phyloP scores from a whole-genome alignment of 805 yeast genomes.

The Saccharomycopsis selenospora region DNA sequence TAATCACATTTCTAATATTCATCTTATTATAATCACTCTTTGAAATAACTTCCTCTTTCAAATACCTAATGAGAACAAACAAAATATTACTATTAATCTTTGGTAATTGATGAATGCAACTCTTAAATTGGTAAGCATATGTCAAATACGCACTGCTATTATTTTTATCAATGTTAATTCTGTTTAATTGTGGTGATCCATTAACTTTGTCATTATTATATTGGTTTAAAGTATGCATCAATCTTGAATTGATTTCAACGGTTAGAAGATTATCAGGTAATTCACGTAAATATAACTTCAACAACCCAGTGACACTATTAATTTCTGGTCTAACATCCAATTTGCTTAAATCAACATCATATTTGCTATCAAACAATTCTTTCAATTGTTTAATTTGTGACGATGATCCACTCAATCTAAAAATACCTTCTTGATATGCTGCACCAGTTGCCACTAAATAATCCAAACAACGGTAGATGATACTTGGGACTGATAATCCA shows the following conservation, averaged over 20 bases:
- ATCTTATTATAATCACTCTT: slow-evolving; percentile 65
- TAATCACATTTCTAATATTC: slow-evolving; percentile 73
- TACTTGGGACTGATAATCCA: slow-evolving; percentile 47
- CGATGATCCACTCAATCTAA: slow-evolving; percentile 85
- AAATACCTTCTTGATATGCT: slow-evolving; percentile 81
- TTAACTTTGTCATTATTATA: slow-evolving; percentile 16
- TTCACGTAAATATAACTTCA: slow-evolving; percentile 76
- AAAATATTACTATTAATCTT: slow-evolving; percentile 51
- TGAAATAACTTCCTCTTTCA: slow-evolving; percentile 50
- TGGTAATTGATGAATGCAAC: slow-evolving; percentile 34
- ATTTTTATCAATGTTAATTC: slow-evolving; percentile 15
- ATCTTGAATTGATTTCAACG: slow-evolving; percentile 36
- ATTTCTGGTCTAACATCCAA: slow-evolving; percentile 46
- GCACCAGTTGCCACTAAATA: slow-evolving; percentile 62
- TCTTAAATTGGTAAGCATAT: slow-evolving; percentile 17
- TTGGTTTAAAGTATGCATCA: slow-evolving; percentile 31
- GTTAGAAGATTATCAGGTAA: slow-evolving; percentile 67
- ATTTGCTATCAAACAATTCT: slow-evolving; percentile 56
- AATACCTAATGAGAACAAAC: slow-evolving; percentile 56
- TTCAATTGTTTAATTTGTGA: slow-evolving; percentile 63
- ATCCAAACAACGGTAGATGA: slow-evolving; percentile 67
- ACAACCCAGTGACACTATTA: slow-evolving; percentile 78
- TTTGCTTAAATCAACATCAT: slow-evolving; percentile 60
- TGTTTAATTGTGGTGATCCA: slow-evolving; percentile 24
- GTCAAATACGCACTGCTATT: slow-evolving; percentile 16